Evolutionary conservation across 2,329 filamentous ascomycete genomes (phyloP), one percentile per base, ranked within the genome.

Genomic region (Pseudodiploospora longispora): DNA sequence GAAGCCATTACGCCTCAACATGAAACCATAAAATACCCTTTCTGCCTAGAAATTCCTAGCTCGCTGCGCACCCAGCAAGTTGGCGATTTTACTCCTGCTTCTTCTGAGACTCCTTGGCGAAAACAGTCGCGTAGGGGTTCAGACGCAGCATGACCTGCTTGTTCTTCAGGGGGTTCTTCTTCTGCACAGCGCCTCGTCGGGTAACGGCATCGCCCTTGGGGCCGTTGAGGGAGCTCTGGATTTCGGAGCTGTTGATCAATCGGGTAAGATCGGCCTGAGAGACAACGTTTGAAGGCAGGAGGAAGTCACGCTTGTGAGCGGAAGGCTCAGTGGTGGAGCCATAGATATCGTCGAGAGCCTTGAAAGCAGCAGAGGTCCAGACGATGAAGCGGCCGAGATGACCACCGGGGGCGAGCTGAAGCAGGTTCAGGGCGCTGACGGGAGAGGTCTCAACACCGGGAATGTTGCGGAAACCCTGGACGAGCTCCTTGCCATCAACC

Each of bases 121-220:
- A 98, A 52, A 87, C 83, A 60, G 84, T 78, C 59, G 93, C 91
- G 75, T 98, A 98, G 54, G 93, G 93, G 85, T 98, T 98, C 71
- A 98, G 86, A 64, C 93, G 86, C 67, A 98, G 86, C 73, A 96
- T 82, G 58, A 98, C 85, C 81, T 97, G 93, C 83, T 89, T 95
- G 86, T 98, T 98, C 75, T 78, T 80, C 59, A 98, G 89, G 64
- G 93, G 93, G 82, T 98, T 98, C 90, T 97, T 97, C 89, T 98
- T 98, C 82, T 96, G 91, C 58, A 95, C 88, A 64, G 79, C 74
- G 58, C 78, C 74, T 66, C 93, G 87, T 83, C 96, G 96, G 72
- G 89, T 94, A 66, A 82, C 74, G 65, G 88, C 82, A 59, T 85
- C 82, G 61, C 93, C 93, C 80, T 90, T 93, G 71, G 90, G 88